phyloP scores from a whole-genome alignment of 345 rosid species.

The Xanthoceras sorbifolium region DNA sequence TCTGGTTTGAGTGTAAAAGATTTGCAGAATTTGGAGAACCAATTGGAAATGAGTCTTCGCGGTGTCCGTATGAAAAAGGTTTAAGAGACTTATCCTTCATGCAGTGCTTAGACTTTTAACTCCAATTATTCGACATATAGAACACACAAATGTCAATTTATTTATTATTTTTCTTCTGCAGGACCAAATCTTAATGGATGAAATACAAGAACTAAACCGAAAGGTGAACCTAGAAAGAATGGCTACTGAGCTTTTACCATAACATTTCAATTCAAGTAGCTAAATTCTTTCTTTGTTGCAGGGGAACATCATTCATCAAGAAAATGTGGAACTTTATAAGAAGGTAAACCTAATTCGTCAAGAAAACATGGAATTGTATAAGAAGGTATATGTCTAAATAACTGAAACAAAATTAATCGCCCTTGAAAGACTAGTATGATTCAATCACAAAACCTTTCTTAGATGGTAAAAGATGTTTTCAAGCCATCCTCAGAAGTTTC shows the following conservation, averaged over 20 bases:
- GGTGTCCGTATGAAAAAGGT: constrained; percentile 70
- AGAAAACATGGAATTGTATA: constrained; percentile 50
- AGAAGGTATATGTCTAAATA: constrained; percentile 36
- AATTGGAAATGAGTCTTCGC: constrained; percentile 51
- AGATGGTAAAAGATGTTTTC: constrained; percentile 21
- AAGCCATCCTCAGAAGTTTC: constrained; percentile 32
- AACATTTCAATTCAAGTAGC: constrained; percentile 22
- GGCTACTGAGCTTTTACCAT: constrained; percentile 1
- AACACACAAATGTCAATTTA: constrained; percentile 17
- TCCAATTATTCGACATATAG: constrained; percentile 2
- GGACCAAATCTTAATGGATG: constrained; percentile 68
- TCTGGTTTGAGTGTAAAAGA: constrained; percentile 55
- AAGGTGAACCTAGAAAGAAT: constrained; percentile 43
- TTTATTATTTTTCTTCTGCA: constrained; percentile 25
- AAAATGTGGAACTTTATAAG: constrained; percentile 66
- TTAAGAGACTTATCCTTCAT: constrained; percentile 16
- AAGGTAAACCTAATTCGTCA: constrained; percentile 58
- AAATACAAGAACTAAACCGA: constrained; percentile 56
- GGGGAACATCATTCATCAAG: constrained; percentile 62
- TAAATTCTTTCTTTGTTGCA: constrained; percentile 36
- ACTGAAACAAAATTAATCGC: constrained; percentile 5
- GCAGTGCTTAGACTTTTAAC: constrained; percentile 10
- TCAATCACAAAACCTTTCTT: constrained; percentile 13
- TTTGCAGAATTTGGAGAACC: constrained; percentile 61
- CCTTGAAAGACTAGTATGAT: constrained; percentile 21